Base-by-base conservation (phyloP, 1,284 basidiomycete species). In the Fomitopsis betulina region DNA sequence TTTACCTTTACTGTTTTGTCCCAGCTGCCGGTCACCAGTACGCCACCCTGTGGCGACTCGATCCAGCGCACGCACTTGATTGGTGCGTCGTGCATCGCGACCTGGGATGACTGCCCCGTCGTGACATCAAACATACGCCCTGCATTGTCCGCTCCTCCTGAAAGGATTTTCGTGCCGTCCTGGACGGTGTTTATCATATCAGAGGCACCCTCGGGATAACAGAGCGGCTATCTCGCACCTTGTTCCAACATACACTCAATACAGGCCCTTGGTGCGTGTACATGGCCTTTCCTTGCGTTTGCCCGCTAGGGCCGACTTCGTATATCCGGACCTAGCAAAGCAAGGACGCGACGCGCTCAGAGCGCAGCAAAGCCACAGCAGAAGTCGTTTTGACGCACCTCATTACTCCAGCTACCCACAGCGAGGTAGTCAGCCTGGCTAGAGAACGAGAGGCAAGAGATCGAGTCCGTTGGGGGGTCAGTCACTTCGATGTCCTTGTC, bases 1-100 rank as follows among this genome's bases (percentile, higher is more conserved):
- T 72, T 49, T 58, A 93, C 91, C 80, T 93, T 94, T 66, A 96
- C 71, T 13, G 89, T 92, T 75, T 93, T 94, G 71, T 97, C 94
- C 94, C 94, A 97, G 55, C 91, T 91, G 1, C 91, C 94, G 0
- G 94, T 96, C 15, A 86, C 89, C 38, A 94, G 77, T 58, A 93
- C 83, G 9, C 89, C 85, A 42, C 81, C 73, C 68, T 84, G 74
- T 8, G 85, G 84, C 15, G 82, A 77, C 62, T 92, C 90, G 55
- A 94, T 79, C 84, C 87, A 94, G 57, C 83, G 79, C 37, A 94
- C 82, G 58, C 81, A 83, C 64, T 86, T 87, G 63, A 97, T 86
- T 2, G 93, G 87, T 55, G 85, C 89, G 65, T 93, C 90, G 68
- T 96, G 94, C 63, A 87, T 86, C 2, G 92, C 94, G 32, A 96